Evolutionary conservation across 108 stramenopile species (phyloP).

Genomic region (Poteriospumella lacustris): DNA sequence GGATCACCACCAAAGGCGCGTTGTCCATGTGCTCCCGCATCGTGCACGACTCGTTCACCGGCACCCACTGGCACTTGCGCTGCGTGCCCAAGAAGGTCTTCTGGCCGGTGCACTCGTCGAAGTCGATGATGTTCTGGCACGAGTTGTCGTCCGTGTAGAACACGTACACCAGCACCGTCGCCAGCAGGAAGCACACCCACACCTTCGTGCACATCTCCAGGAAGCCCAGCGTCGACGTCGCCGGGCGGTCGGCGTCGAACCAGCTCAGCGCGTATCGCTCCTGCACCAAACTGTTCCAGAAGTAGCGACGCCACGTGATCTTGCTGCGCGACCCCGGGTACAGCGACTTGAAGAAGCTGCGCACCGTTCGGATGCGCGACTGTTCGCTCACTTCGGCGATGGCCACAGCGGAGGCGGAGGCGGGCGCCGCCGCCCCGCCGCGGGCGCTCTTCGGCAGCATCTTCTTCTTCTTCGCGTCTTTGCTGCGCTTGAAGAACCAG

Average conservation of each 20-base stretch:
- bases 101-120: background rate
- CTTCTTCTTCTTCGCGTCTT: background rate
- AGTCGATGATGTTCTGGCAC: background rate
- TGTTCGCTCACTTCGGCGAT: background rate
- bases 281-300: background rate
- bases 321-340: background rate
- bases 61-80: background rate
- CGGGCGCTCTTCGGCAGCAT: background rate
- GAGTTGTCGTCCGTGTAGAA: background rate
- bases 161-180: background rate
- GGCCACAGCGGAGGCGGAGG: background rate
- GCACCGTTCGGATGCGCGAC: background rate
- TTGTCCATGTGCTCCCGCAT: background rate
- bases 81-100: background rate
- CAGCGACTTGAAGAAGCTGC: background rate
- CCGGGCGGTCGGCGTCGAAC: too few relatives aligned
- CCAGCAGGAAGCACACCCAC: too few relatives aligned
- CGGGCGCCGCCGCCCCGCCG: background rate
- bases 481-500: background rate
- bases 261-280: background rate
- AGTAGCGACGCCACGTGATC: background rate
- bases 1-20: background rate
- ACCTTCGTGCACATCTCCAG: too few relatives aligned
- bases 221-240: too few relatives aligned
- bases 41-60: background rate